Percentiles rank a stretch among this genome's conserved stretches.
phyloP scores from a whole-genome alignment of 2,329 filamentous ascomycete genomes.

The Trichoderma atroviride region DNA sequence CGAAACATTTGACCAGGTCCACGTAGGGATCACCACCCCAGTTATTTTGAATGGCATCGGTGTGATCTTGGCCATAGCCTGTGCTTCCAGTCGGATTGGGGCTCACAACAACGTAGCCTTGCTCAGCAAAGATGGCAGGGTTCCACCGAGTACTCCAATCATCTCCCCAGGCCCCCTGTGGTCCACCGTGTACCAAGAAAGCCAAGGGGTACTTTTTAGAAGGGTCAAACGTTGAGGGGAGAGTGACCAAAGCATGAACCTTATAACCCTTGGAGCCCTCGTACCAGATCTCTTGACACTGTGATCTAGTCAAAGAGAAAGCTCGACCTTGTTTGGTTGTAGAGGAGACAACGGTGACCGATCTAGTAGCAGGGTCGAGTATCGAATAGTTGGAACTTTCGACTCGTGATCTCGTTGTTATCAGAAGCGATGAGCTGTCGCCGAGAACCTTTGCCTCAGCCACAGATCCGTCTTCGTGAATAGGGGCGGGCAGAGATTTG shows the following conservation, averaged over 20 bases:
- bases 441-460: conserved; percentile 56
- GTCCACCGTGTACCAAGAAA: conserved; percentile 81
- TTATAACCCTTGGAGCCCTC: conserved; percentile 64
- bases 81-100: conserved; percentile 85
- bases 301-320: conserved; percentile 65
- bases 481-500: conserved; percentile 49
- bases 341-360: conserved; percentile 58
- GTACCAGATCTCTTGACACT: conserved; percentile 71
- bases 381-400: conserved; percentile 73
- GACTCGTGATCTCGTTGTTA: conserved; percentile 68
- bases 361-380: conserved; percentile 50
- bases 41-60: conserved; percentile 74
- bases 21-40: conserved; percentile 87
- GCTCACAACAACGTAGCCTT: conserved; percentile 80
- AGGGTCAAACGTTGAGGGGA: conserved; percentile 67
- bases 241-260: conserved; percentile 70
- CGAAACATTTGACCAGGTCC: conserved; percentile 77
- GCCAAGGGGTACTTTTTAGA: conserved; percentile 76
- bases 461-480: conserved; percentile 59
- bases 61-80: conserved; percentile 77
- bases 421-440: conserved; percentile 55
- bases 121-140: conserved; percentile 81
- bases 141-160: conserved; percentile 85
- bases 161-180: conserved; percentile 75
- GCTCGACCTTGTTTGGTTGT: conserved; percentile 65